Conservation (phyloP, 2,329 filamentous ascomycete genomes). For the Ophiostoma perfectum region DNA sequence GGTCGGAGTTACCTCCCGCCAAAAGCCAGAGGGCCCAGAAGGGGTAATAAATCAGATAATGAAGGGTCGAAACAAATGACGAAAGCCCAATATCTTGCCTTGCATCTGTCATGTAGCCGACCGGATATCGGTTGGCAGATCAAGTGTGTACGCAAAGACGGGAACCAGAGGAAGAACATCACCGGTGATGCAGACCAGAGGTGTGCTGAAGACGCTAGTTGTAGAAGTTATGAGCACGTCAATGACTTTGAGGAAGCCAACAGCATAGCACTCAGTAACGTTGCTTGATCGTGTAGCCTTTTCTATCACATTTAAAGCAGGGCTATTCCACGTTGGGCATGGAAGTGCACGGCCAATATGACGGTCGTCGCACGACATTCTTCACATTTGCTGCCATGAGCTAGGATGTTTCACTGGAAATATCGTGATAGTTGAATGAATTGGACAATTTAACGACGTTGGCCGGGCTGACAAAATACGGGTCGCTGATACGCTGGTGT, state of each 20-base stretch:
- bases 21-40: neutral
- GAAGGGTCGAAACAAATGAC: neutral
- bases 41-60: neutral
- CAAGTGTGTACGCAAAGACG: too few relatives aligned
- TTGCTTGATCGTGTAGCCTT: neutral
- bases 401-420: neutral
- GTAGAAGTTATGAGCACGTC: neutral
- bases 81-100: neutral
- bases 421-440: too few relatives aligned
- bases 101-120: constrained; percentile 1
- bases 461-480: neutral
- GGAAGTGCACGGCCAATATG: neutral
- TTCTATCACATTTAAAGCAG: neutral
- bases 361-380: neutral
- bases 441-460: neutral
- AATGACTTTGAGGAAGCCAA: neutral
- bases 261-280: neutral
- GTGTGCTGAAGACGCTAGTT: too few relatives aligned
- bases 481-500: neutral
- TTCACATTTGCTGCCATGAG: neutral
- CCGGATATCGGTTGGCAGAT: neutral
- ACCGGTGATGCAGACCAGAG: neutral
- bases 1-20: too few relatives aligned
- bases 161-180: neutral
- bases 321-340: neutral